Percentiles rank a stretch among this genome's conserved stretches.
phyloP scores from a whole-genome alignment of 2,329 filamentous ascomycete species.

The Leptosphaerulina australis region DNA sequence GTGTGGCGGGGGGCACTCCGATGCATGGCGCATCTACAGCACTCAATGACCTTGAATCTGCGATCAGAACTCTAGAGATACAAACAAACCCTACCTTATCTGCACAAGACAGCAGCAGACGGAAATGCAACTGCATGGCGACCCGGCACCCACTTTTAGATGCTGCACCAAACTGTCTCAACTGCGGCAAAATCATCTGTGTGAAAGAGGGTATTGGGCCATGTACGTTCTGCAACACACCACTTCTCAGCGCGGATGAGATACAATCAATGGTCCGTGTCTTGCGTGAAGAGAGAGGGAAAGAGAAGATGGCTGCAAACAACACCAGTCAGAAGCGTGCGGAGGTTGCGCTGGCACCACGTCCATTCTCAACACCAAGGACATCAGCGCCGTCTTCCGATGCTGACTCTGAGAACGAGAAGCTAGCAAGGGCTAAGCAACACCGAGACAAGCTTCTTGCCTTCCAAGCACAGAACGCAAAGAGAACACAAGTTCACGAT shows the following conservation, averaged over 20 bases:
- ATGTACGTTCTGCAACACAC: constrained; percentile 84
- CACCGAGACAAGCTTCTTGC: constrained; percentile 81
- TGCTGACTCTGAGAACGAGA: constrained; percentile 59
- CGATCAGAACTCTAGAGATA: constrained; percentile 88
- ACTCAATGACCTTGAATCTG: constrained; percentile 71
- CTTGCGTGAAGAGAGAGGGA: constrained; percentile 81
- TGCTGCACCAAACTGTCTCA: constrained; percentile 91
- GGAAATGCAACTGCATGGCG: constrained; percentile 86
- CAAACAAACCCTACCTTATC: constrained; percentile 80
- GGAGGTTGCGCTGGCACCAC: constrained; percentile 66
- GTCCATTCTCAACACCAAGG: constrained; percentile 60
- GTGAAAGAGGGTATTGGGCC: constrained; percentile 92
- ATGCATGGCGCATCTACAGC: constrained; percentile 83
- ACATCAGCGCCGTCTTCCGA: constrained; percentile 47
- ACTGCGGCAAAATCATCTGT: constrained; percentile 93
- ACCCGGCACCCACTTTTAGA: constrained; percentile 83
- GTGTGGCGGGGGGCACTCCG: constrained; percentile 75
- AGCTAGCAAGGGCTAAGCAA: constrained; percentile 71
- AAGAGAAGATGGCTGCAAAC: constrained; percentile 83
- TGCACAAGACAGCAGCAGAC: constrained; percentile 60
- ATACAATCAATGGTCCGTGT: constrained; percentile 85
- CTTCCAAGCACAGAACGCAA: constrained; percentile 86
- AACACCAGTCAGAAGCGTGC: constrained; percentile 71
- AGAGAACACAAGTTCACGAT: constrained; percentile 82
- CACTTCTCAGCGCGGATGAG: constrained; percentile 73